Evolutionary conservation across 1,139 yeast genomes (phyloP).

Genomic region (Candida sp.): DNA sequence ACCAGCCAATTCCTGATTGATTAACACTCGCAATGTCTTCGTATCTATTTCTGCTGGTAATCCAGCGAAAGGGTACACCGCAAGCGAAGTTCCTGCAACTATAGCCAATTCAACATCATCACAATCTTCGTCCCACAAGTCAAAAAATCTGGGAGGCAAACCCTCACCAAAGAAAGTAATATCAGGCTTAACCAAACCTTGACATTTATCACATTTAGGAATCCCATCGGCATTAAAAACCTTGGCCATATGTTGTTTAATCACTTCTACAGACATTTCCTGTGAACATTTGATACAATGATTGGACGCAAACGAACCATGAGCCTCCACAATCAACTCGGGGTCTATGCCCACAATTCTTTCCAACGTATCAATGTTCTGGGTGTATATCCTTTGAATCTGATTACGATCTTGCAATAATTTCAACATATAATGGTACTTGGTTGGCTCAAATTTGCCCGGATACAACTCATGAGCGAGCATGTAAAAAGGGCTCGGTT

Average conservation of each 20-base stretch:
- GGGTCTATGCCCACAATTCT: conserved; percentile 73
- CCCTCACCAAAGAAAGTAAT: conserved; percentile 93
- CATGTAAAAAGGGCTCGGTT: conserved; percentile 82
- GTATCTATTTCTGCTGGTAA: conserved; percentile 63
- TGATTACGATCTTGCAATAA: conserved; percentile 61
- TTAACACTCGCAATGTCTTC: conserved; percentile 54
- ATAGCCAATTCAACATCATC: conserved; percentile 67
- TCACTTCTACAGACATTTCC: conserved; percentile 49
- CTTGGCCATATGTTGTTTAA: conserved; percentile 41
- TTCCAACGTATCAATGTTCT: conserved; percentile 90
- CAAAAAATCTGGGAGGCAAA: conserved; percentile 67
- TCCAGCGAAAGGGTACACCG: conserved; percentile 87
- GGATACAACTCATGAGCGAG: conserved; percentile 86
- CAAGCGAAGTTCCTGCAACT: conserved; percentile 89
- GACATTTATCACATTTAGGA: conserved; percentile 54
- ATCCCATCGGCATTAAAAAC: conserved; percentile 33
- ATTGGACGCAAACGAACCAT: conserved; percentile 85
- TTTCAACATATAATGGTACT: conserved; percentile 70
- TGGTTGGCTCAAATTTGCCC: conserved; percentile 80
- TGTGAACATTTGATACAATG: conserved; percentile 75
- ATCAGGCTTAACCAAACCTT: conserved; percentile 84
- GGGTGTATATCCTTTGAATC: conserved; percentile 77
- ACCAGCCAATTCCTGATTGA: conserved; percentile 79
- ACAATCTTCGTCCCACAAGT: conserved; percentile 62
- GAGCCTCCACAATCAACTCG: conserved; percentile 79